Evolutionary conservation across 345 rosid species (phyloP).

Genomic region (Isatis tinctoria): DNA sequence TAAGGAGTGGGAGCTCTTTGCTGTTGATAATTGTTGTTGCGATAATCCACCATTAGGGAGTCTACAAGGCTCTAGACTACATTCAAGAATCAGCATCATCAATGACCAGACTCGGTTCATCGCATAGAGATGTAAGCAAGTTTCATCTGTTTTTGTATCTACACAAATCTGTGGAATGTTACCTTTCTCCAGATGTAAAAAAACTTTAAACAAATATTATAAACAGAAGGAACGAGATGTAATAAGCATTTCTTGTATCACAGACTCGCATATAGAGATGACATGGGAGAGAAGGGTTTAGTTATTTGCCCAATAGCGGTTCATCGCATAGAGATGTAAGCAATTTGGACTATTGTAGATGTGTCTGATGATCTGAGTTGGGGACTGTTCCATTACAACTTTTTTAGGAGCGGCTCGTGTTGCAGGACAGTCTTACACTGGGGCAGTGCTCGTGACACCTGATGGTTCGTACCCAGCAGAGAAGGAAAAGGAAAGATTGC

Average conservation of each 20-base stretch:
- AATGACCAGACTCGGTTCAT: slow-evolving; percentile 10
- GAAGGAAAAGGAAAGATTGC: slow-evolving; percentile 39
- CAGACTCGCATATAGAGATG: no score
- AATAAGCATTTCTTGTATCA: no score
- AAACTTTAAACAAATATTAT: no score
- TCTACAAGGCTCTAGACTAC: slow-evolving; percentile 72
- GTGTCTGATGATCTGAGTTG: slow-evolving; percentile 82
- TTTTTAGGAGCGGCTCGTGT: slow-evolving; percentile 96
- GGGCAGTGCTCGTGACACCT: slow-evolving; percentile 86
- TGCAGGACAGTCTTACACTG: slow-evolving; percentile 88
- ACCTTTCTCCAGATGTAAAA: no score
- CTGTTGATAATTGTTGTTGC: slow-evolving; percentile 76
- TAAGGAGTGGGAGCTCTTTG: slow-evolving; percentile 84
- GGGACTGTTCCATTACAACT: slow-evolving; percentile 82
- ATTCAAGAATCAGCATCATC: slow-evolving; percentile 34
- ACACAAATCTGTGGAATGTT: no score
- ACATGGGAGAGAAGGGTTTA: no score
- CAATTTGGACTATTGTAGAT: slow-evolving; percentile 89
- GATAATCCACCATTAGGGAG: slow-evolving; percentile 68
- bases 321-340: no score
- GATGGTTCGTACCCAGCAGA: slow-evolving; percentile 70
- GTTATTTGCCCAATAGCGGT: no score
- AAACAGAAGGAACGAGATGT: no score
- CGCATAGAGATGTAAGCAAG: background rate
- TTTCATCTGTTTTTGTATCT: no score